Evolutionary conservation across 2,329 filamentous ascomycete species (phyloP), one percentile per base, ranked within the genome.

Genomic region (Epichloe scottii): DNA sequence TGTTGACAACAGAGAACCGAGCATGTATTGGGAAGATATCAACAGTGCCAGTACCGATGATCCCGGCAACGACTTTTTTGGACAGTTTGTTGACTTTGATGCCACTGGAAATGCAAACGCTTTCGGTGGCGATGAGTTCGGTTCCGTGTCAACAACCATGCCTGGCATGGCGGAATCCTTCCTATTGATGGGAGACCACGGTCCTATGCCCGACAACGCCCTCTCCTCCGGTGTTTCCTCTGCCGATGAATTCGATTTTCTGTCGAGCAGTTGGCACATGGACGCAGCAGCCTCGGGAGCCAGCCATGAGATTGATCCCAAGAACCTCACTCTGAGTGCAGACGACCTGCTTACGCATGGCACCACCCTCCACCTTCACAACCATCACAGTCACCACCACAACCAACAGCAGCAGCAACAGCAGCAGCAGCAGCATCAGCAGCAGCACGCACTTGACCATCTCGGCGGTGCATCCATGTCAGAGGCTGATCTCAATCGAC

Each of bases 401-500:
- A 26, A 45, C 10, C n/a, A n/a, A 7, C 43, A 30, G 0, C 26
- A 30, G 26, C 23, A 26, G 7, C 42, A 48, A 6, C 56, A 59
- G 19, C 59, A 58, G 39, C 45, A 49, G 10, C 57, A 59, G 23
- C 59, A 58, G 37, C 26, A 19, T 0, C 43, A 48, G 0, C 46
- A 48, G 1, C 38, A 42, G 7, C 57, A 59, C 17, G 57, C 11
- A 21, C 53, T 57, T 35, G 54, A 57, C 5, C 55, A 58, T 48
- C 53, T 64, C 12, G 62, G 62, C 39, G 62, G 63, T 14, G 67
- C 61, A 23, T 71, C 70, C 52, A 70, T 75, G 61, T 74, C 72
- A 3, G 71, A 75, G 54, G 70, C 70, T 38, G 72, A 74, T 56
- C 63, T 75, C n/a, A 65, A 72, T 8, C 64, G 67, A 33, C 64